Percentiles rank a stretch among this genome's conserved stretches.
These are phyloP conservation scores for Colletotrichum horii DNA, from an alignment of 2,329 filamentous ascomycete genomes.

Conservation along the genomic window DNA sequence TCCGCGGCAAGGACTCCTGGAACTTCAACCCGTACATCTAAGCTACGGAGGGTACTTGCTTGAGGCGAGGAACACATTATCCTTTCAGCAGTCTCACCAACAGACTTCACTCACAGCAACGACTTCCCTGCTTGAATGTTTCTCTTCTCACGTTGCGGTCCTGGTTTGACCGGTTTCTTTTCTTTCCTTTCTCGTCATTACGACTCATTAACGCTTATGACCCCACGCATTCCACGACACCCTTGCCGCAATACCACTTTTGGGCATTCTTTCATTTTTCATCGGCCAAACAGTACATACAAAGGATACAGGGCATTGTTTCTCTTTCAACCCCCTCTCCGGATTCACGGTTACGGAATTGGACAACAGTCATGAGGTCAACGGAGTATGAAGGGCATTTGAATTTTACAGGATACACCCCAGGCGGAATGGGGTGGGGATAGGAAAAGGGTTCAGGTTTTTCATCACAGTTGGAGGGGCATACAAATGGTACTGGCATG, in stretches of 20 bases:
- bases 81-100: not conserved
- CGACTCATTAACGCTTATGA: not conserved
- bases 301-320: constrained; percentile 5
- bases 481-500: constrained; percentile 18
- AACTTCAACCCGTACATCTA: constrained; percentile 8
- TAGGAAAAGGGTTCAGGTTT: not conserved
- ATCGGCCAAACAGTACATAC: constrained; percentile 9
- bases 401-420: not conserved
- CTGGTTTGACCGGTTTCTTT: not conserved
- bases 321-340: constrained; percentile 2
- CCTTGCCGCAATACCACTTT: not conserved
- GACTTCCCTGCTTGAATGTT: not conserved
- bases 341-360: constrained; percentile 16
- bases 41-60: not conserved
- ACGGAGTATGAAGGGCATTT: constrained; percentile 4
- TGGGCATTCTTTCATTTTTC: constrained; percentile 1
- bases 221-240: not conserved
- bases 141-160: not conserved
- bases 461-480: not conserved
- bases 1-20: constrained; percentile 19
- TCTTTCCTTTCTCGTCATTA: not conserved
- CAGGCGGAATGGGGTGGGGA: not conserved
- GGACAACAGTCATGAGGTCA: constrained; percentile 11
- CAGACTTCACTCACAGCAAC: not conserved
- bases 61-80: not conserved